Evolutionary conservation across 1,284 basidiomycete species (phyloP).

Genomic region (Boletus mariae): DNA sequence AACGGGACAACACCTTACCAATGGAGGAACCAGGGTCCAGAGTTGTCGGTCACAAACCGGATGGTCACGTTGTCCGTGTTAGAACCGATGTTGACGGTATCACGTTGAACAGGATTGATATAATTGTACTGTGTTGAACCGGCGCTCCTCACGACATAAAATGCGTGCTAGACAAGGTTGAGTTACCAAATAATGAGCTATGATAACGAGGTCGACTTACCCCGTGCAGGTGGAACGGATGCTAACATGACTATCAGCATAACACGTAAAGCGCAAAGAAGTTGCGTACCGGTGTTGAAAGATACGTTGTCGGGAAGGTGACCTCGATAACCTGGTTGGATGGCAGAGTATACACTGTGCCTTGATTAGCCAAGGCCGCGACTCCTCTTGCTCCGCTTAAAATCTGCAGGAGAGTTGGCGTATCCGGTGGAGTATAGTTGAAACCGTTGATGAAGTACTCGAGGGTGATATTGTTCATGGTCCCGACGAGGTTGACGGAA

Average conservation of each 20-base stretch:
- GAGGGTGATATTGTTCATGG: slow-evolving; percentile 3
- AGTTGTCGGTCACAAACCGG: slow-evolving; percentile 37
- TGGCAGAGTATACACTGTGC: slow-evolving; percentile 36
- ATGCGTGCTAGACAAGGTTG: slow-evolving; percentile 36
- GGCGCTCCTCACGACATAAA: slow-evolving; percentile 40
- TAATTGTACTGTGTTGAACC: slow-evolving; percentile 38
- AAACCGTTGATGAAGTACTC: slow-evolving; percentile 29
- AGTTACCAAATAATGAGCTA: not conserved
- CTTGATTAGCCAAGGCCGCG: slow-evolving; percentile 35
- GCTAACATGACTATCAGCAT: slow-evolving; percentile 17
- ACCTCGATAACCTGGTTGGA: slow-evolving; percentile 39
- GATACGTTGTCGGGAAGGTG: slow-evolving; percentile 24
- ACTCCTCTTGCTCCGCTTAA: slow-evolving; percentile 41
- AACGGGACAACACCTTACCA: slow-evolving; percentile 17
- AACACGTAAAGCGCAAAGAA: not conserved
- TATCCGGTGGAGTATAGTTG: slow-evolving; percentile 29
- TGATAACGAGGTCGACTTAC: slow-evolving; percentile 23
- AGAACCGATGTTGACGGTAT: slow-evolving; percentile 34
- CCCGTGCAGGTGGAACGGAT: slow-evolving; percentile 46
- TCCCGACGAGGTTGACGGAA: slow-evolving; percentile 24
- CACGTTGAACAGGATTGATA: slow-evolving; percentile 38
- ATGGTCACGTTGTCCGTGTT: slow-evolving; percentile 39
- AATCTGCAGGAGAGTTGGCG: slow-evolving; percentile 41
- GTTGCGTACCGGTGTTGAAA: slow-evolving; percentile 18
- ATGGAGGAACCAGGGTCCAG: slow-evolving; percentile 35